Evolutionary conservation across 495 filamentous ascomycete genomes (phyloP).

Genomic region (Neurospora tetrasperma): DNA sequence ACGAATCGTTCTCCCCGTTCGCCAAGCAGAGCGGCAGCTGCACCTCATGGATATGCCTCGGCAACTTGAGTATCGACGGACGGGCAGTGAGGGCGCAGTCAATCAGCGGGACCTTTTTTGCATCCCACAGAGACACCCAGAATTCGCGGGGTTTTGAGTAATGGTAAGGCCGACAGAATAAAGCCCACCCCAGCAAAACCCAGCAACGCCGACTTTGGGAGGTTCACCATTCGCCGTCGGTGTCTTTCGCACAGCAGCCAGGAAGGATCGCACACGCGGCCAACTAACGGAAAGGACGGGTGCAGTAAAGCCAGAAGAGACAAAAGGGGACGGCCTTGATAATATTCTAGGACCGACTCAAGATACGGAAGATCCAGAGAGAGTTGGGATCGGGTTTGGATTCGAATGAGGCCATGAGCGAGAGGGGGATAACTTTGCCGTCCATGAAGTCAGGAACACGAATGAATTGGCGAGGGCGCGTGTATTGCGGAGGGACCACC

Average conservation of each 20-base stretch:
- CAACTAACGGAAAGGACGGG: conserved; percentile 23
- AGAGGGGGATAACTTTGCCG: conserved; percentile 27
- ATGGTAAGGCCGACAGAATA: conserved; percentile 35
- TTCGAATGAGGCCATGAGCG: conserved; percentile 11
- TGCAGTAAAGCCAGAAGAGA: conserved; percentile 27
- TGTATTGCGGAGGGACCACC: conserved; percentile 46
- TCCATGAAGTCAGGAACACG: conserved; percentile 51
- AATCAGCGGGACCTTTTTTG: conserved; percentile 30
- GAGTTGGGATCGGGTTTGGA: conserved; percentile 4
- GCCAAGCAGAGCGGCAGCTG: conserved; percentile 44
- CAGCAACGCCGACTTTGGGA: conserved; percentile 35
- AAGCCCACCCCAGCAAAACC: conserved; percentile 54
- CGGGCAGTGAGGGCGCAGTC: conserved; percentile 47
- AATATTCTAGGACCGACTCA: conserved; percentile 3
- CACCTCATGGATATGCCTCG: conserved; percentile 44
- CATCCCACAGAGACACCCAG: conserved; percentile 6
- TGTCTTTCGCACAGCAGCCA: conserved; percentile 32
- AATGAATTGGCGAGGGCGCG: conserved; percentile 44
- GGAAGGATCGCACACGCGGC: conserved; percentile 39
- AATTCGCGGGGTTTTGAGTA: conserved; percentile 11
- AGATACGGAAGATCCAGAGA: background rate
- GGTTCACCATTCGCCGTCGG: conserved; percentile 3
- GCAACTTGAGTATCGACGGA: conserved; percentile 41
- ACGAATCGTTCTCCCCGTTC: conserved; percentile 43
- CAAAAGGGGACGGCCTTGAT: conserved; percentile 9